These are phyloP conservation scores for Wickerhamiella galacta DNA, from an alignment of 805 yeast species.

Conservation along the genomic window DNA sequence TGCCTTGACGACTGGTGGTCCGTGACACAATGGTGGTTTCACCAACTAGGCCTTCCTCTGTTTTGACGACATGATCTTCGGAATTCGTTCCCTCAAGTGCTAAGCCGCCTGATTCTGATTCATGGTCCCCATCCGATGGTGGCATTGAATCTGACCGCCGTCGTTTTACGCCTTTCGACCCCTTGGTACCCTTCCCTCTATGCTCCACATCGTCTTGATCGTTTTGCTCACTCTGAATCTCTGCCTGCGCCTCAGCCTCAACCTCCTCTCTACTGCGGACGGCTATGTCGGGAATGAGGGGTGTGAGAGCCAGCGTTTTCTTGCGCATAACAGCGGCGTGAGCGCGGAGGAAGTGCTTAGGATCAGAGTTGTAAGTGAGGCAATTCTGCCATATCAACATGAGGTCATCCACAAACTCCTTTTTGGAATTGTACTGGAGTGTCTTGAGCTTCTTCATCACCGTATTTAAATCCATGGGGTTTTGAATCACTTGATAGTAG, in stretches of 20 bases:
- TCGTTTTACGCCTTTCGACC: constrained; percentile 9
- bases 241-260: constrained; percentile 25
- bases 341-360: constrained; percentile 73
- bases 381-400: constrained; percentile 95
- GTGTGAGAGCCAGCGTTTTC: constrained; percentile 56
- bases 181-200: constrained; percentile 5
- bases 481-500: constrained; percentile 73
- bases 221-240: constrained; percentile 14
- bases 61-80: not conserved
- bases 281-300: constrained; percentile 77
- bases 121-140: not conserved
- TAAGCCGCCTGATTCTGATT: too few species aligned
- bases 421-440: constrained; percentile 67
- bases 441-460: constrained; percentile 77
- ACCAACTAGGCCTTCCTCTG: not conserved
- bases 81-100: not conserved
- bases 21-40: too few species aligned
- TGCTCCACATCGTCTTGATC: constrained; percentile 10
- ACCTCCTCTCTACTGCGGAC: constrained; percentile 36
- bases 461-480: constrained; percentile 93
- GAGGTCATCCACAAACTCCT: constrained; percentile 85
- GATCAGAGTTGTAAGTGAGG: constrained; percentile 82
- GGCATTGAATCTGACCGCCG: constrained; percentile 2
- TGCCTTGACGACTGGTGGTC: too few species aligned
- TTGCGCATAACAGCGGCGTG: constrained; percentile 96